Evolutionary conservation across 2,329 filamentous ascomycete genomes (phyloP).

Genomic region (Rutstroemia sp.): DNA sequence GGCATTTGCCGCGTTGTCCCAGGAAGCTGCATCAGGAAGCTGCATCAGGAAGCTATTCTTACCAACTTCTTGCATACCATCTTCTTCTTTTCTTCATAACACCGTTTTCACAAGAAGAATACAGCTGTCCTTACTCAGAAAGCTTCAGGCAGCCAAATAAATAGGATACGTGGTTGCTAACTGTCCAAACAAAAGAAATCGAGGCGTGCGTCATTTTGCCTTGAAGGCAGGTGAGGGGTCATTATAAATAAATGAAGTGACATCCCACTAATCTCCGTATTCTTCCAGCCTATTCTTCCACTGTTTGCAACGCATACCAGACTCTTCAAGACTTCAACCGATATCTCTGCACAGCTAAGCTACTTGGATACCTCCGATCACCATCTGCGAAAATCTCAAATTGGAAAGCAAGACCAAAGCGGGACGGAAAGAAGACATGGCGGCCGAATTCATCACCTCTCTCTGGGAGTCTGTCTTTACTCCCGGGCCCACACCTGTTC

Average conservation of each 20-base stretch:
- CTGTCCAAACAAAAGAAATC: neutral
- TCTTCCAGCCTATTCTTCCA: neutral
- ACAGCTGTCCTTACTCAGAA: constrained; percentile 2
- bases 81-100: neutral
- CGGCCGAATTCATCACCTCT: constrained; percentile 52
- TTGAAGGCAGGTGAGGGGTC: constrained; percentile 9
- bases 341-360: neutral
- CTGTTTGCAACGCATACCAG: neutral
- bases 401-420: neutral
- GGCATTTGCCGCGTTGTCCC: constrained; percentile 6
- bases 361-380: neutral
- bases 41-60: neutral
- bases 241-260: constrained; percentile 7
- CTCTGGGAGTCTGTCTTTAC: constrained; percentile 93
- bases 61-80: neutral
- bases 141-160: neutral
- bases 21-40: neutral
- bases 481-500: constrained; percentile 78
- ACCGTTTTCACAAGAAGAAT: neutral
- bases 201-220: constrained; percentile 7
- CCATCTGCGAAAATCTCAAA: neutral
- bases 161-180: constrained; percentile 5
- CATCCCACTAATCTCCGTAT: constrained; percentile 7
- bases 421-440: neutral
- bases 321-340: neutral